Conservation (phyloP, 371 early-diverging fungal species). For the Haplosporangium sp. region DNA sequence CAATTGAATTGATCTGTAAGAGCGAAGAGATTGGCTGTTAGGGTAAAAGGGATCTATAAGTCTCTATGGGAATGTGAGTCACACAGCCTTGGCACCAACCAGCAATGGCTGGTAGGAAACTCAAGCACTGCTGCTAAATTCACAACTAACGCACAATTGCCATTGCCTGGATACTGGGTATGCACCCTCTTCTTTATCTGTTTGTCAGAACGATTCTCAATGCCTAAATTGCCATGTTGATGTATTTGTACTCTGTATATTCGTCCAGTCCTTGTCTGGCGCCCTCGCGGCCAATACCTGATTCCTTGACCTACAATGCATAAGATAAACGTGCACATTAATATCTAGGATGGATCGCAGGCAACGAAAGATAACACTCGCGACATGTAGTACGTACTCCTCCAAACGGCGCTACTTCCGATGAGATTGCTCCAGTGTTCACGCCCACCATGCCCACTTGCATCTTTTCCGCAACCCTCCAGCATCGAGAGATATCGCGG, state of each 20-base stretch:
- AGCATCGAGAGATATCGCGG: slow-evolving; percentile 77
- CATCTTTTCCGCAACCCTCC: slow-evolving; percentile 83
- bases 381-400: slow-evolving; percentile 59
- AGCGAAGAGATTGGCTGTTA: not conserved
- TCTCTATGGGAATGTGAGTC: slow-evolving; percentile 15
- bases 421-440: slow-evolving; percentile 78
- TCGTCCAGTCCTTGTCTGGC: slow-evolving; percentile 63
- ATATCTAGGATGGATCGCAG: not conserved
- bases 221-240: slow-evolving; percentile 53
- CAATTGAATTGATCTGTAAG: not conserved
- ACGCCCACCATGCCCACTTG: slow-evolving; percentile 94
- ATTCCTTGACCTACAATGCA: slow-evolving; percentile 72
- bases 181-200: not conserved
- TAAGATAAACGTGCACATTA: slow-evolving; percentile 3
- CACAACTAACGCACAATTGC: too few species aligned
- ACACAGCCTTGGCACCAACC: not conserved
- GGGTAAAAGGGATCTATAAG: not conserved
- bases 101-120: not conserved
- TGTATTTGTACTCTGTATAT: slow-evolving; percentile 64
- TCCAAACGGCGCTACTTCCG: slow-evolving; percentile 80
- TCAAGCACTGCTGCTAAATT: too few species aligned
- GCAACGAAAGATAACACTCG: slow-evolving; percentile 1
- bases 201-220: not conserved
- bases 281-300: slow-evolving; percentile 86
- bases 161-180: not conserved